These are phyloP conservation scores for Lichenothelia convexa DNA, from an alignment of 495 filamentous ascomycete species.

Conservation along the genomic window DNA sequence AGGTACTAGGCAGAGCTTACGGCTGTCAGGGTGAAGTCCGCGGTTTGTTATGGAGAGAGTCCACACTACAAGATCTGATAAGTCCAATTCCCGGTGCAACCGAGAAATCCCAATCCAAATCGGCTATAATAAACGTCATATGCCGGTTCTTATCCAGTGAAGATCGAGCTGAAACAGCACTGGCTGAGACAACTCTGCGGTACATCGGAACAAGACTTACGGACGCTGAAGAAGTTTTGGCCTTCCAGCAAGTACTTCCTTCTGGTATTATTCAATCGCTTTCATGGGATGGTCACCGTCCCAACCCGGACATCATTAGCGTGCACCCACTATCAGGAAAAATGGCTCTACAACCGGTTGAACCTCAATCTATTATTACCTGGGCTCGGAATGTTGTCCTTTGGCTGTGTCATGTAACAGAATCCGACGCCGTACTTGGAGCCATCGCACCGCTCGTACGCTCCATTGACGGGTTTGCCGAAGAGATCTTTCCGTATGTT, in stretches of 20 bases:
- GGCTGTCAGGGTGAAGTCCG: slow-evolving; percentile 26
- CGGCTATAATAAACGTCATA: slow-evolving; percentile 43
- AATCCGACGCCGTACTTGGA: slow-evolving; percentile 28
- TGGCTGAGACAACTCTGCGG: slow-evolving; percentile 62
- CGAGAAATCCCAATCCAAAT: slow-evolving; percentile 22
- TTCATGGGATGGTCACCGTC: not conserved
- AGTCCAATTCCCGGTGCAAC: not conserved
- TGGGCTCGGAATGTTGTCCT: not conserved
- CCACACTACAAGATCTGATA: too few relatives aligned
- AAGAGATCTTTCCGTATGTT: slow-evolving; percentile 16
- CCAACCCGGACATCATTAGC: too few relatives aligned
- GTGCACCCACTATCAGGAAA: too few relatives aligned
- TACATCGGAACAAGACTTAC: slow-evolving; percentile 42
- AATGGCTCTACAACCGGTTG: not conserved
- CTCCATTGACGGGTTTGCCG: slow-evolving; percentile 11
- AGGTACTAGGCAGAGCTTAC: slow-evolving; percentile 70
- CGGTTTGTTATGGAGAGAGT: too few relatives aligned
- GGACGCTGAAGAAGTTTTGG: slow-evolving; percentile 6
- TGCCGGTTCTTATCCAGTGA: slow-evolving; percentile 46
- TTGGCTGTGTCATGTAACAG: not conserved
- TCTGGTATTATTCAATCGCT: slow-evolving; percentile 1
- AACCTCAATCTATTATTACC: not conserved
- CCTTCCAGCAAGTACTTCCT: slow-evolving; percentile 12
- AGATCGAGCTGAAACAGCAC: slow-evolving; percentile 42
- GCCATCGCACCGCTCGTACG: slow-evolving; percentile 9